Conservation (phyloP, 495 filamentous ascomycete species). For the Aspergillus cristatus region DNA sequence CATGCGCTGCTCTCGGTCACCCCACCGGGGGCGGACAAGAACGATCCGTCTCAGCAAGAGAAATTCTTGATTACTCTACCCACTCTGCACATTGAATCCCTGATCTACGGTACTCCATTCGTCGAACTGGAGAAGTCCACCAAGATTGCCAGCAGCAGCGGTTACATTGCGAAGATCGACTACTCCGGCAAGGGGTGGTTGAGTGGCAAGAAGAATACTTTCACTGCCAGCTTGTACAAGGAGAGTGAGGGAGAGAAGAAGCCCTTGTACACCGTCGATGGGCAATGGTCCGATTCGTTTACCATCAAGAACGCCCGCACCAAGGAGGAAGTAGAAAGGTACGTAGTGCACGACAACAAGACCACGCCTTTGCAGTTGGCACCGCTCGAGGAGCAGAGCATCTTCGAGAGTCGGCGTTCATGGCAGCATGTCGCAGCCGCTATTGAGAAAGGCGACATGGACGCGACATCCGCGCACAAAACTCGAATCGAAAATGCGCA, state of each 20-base stretch:
- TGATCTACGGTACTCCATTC: slow-evolving; percentile 85
- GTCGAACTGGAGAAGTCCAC: slow-evolving; percentile 78
- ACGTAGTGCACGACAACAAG: slow-evolving; percentile 52
- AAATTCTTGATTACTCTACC: slow-evolving; percentile 88
- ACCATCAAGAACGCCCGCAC: slow-evolving; percentile 61
- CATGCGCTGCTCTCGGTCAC: slow-evolving; percentile 80
- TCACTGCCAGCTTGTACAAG: slow-evolving; percentile 70
- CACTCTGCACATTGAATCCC: slow-evolving; percentile 83
- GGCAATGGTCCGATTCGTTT: slow-evolving; percentile 86
- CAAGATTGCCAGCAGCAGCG: slow-evolving; percentile 75
- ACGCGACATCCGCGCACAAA: slow-evolving; percentile 68
- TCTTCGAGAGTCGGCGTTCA: slow-evolving; percentile 77
- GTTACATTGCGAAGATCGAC: slow-evolving; percentile 86
- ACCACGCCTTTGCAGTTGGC: slow-evolving; percentile 62
- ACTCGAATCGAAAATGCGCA: slow-evolving; percentile 85
- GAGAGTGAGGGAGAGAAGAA: slow-evolving; percentile 66
- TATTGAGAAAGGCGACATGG: slow-evolving; percentile 75
- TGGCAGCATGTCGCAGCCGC: slow-evolving; percentile 78
- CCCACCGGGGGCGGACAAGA: slow-evolving; percentile 40
- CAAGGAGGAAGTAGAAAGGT: slow-evolving; percentile 62
- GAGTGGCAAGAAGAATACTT: slow-evolving; percentile 89
- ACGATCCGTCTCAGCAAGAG: slow-evolving; percentile 43
- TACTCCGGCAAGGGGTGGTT: slow-evolving; percentile 92
- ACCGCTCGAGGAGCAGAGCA: slow-evolving; percentile 72
- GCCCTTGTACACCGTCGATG: slow-evolving; percentile 73